Base-by-base conservation (phyloP, 345 rosid genomes). In the Corymbia maculata region DNA sequence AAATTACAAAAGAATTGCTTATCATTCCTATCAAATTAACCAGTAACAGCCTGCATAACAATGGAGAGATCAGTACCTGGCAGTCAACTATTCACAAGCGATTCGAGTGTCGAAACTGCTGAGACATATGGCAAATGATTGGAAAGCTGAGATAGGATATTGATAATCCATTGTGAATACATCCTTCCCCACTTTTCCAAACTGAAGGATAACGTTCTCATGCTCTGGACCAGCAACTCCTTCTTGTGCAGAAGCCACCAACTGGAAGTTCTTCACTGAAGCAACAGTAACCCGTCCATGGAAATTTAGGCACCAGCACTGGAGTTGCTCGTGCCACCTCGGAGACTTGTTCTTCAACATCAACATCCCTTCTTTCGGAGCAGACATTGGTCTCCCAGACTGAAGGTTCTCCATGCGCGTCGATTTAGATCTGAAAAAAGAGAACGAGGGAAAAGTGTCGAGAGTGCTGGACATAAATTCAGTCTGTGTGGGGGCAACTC, bases 61-160 rank as follows among this genome's bases (percentile, higher is more conserved):
- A 66, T 49, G 49, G 82, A n/a, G 16, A 66, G 85, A 84, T 85
- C 12, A 55, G 52, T 86, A 92, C 93, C 94, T 87, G 88, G 85
- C 89, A 49, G 55, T 82, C 84, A 24, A 87, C 96, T 95, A 97
- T 94, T 97, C 97, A 92, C 99, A 96, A 52, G 98, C 98, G 68
- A 96, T 96, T 92, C 95, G 96, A 84, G 98, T 97, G 94, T 97
- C 99, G 75, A 97, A 97, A 96, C 98, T 95, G 95, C 98, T 96
- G 59, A 97, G 99, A 93, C 98, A 96, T 86, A 96, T 93, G 50
- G 98, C 96, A 90, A 97, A 97, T 52, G 99, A 99, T 92, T 94
- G 99, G 91, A 97, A 97, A 70, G 99, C 97, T 64, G 99, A 97
- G 88, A 97, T 94, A 16, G 99, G 99, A 91, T 95, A 97, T 91